Evolutionary conservation across 352 stramenopile genomes (phyloP).

Genomic region (Phytopythium montanum): DNA sequence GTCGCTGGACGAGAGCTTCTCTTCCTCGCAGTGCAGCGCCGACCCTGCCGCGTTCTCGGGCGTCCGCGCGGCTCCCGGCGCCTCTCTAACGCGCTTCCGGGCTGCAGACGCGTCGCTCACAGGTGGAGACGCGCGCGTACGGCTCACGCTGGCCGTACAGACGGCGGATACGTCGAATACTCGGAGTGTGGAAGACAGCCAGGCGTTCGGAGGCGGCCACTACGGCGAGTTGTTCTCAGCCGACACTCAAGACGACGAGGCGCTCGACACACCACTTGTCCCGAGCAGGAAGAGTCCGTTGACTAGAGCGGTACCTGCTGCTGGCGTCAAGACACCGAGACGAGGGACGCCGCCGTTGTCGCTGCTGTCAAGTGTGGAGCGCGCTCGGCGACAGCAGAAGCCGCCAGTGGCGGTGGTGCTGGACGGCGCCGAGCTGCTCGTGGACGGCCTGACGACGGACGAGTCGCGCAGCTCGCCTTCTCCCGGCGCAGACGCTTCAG

Average conservation of each 20-base stretch:
- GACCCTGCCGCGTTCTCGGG: conserved; percentile 53
- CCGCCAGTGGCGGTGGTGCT: background rate
- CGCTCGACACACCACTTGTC: background rate
- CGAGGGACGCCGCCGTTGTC: conserved; percentile 15
- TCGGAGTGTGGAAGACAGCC: conserved; percentile 16
- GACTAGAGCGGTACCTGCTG: background rate
- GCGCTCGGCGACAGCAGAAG: conserved; percentile 17
- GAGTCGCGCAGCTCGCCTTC: background rate
- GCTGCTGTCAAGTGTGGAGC: conserved; percentile 23
- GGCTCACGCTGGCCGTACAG: conserved; percentile 34
- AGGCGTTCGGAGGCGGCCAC: conserved; percentile 18
- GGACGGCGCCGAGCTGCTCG: background rate
- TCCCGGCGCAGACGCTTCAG: background rate
- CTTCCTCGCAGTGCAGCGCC: conserved; percentile 56
- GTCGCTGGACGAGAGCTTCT: conserved; percentile 32
- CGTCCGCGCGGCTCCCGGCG: conserved; percentile 19
- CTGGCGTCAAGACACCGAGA: background rate
- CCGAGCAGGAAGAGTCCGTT: background rate
- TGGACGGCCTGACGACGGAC: background rate
- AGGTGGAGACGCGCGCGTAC: conserved; percentile 6
- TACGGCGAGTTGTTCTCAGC: conserved; percentile 45
- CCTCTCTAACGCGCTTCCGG: background rate
- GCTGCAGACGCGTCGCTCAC: background rate
- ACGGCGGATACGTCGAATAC: conserved; percentile 10
- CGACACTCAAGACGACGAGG: conserved; percentile 52